phyloP scores from a whole-genome alignment of 2,329 filamentous ascomycete species.

The Epichloe brachyelytri region DNA sequence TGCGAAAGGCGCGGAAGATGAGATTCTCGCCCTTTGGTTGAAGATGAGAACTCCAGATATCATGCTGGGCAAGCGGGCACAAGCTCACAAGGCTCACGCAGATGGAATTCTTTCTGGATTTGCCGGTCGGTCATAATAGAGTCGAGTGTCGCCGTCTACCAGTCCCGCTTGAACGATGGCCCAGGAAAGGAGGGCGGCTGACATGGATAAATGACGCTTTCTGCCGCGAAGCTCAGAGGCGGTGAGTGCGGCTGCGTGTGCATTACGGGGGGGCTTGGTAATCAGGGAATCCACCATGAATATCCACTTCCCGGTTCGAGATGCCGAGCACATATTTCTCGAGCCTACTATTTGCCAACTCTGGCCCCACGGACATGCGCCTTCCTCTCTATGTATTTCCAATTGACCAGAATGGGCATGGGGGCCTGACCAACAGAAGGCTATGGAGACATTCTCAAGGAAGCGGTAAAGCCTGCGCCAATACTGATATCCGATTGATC shows the following conservation, averaged over 20 bases:
- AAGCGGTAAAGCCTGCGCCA: no score
- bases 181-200: conserved; percentile 1
- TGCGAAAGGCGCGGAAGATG: conserved; percentile 97
- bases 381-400: no score
- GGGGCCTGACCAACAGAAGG: no score
- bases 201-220: not conserved
- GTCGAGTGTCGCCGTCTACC: not conserved
- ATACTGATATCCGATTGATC: no score
- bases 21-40: conserved; percentile 99
- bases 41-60: conserved; percentile 95
- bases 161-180: not conserved
- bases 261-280: no score
- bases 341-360: no score
- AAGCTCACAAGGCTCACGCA: not conserved
- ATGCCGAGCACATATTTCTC: no score
- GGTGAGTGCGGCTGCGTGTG: conserved; percentile 1
- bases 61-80: conserved; percentile 47
- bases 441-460: no score
- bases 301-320: no score
- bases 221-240: conserved; percentile 5
- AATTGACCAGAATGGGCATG: no score
- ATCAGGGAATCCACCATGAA: no score
- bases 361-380: no score
- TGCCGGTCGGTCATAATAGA: not conserved
- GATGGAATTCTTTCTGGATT: not conserved